These are phyloP conservation scores for Berberis vulgaris DNA, from an alignment of 164 flowering plant species.

Conservation along the genomic window DNA sequence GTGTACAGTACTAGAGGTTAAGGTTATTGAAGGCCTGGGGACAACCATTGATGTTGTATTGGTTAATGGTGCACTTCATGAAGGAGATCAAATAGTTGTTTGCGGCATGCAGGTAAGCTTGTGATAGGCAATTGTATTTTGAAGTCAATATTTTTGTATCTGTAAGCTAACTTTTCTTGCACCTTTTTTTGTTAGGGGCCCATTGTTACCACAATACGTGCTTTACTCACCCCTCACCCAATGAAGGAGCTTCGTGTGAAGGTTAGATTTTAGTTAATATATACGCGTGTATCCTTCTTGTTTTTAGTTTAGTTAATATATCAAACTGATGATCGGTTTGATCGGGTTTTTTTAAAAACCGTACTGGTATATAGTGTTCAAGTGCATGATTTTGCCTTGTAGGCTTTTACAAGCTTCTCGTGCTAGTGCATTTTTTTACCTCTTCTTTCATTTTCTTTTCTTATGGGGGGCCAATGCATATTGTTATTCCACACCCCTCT, in stretches of 20 bases:
- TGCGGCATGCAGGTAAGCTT: constrained; percentile 87
- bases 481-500: too few species aligned
- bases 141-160: not conserved
- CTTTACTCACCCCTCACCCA: constrained; percentile 93
- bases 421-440: too few species aligned
- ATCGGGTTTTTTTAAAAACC: too few species aligned
- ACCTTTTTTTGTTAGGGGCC: constrained; percentile 57
- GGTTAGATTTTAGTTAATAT: constrained; percentile 27
- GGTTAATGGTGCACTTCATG: constrained; percentile 95
- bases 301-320: too few species aligned
- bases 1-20: constrained; percentile 99
- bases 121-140: not conserved
- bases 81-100: constrained; percentile 96
- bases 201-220: constrained; percentile 80
- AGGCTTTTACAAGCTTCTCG: too few species aligned
- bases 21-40: constrained; percentile 95
- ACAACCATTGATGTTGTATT: constrained; percentile 97
- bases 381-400: too few species aligned
- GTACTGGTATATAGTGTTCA: too few species aligned
- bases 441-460: too few species aligned
- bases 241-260: constrained; percentile 97
- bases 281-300: too few species aligned
- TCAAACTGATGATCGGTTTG: too few species aligned
- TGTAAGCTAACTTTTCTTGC: not conserved
- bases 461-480: too few species aligned